Evolutionary conservation across 2,329 filamentous ascomycete species (phyloP), one percentile per base, ranked within the genome.

Genomic region (Dothideomycetes sp.): DNA sequence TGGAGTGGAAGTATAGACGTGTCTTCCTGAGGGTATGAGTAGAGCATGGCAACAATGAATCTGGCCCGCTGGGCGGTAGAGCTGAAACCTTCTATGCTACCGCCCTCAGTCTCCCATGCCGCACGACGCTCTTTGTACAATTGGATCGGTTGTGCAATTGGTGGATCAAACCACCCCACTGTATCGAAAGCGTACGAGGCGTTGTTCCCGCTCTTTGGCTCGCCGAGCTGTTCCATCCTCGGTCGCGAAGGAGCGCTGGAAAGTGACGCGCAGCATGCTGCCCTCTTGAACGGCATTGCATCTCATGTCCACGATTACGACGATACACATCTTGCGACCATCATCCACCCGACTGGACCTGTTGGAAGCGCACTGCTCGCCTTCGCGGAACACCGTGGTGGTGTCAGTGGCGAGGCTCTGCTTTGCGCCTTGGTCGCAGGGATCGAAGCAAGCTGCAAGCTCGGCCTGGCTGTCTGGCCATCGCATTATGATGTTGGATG

Each of bases 231-330:
- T 3, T 53, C 52, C 8, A 47, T 68, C 12, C 50, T 64, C 2
- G 62, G 61, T 27, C 38, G 48, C 12, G 47, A 54, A 15, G 57
- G 57, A 39, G 54, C 53, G 18, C 34, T 24, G 14, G 51, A 55
- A 17, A 52, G 54, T 34, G 52, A 73, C 45, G 62, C 68, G 2
- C 65, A 69, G 46, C 59, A 69, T 40, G 70, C 70, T 2, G 68
- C 69, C 0, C 53, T 74, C 5, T 48, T 75, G 34, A 73, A 75
- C 44, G 71, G 71, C 18, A 72, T 75, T 32, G 66, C 70, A 10
- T 70, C 66, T 19, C 69, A 74, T 44, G 67, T 73, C 3, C 66
- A 74, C 41, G 70, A 75, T 48, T 75, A 73, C 49, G 71, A 75
- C 44, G 70, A 75, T 49, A 74, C 69, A 1, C 70, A 74, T 46